phyloP scores from a whole-genome alignment of 768 basidiomycete species.

The Xerocomus potaroensis region DNA sequence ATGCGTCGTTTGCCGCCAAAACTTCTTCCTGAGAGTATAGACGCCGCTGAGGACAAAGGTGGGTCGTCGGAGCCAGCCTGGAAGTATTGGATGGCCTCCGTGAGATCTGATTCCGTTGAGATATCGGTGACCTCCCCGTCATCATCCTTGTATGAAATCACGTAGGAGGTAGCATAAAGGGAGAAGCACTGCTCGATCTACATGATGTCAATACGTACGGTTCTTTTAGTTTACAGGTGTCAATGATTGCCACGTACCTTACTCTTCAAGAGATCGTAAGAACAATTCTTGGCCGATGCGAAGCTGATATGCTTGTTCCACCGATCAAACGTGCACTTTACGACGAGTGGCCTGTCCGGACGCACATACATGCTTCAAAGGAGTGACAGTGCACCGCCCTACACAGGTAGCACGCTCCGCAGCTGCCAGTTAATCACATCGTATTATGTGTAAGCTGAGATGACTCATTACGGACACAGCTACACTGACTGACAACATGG shows the following conservation, averaged over 20 bases:
- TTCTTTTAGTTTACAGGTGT: neutral
- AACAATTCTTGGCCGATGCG: conserved; percentile 72
- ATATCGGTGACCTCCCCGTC: conserved; percentile 77
- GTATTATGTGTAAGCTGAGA: conserved; percentile 2
- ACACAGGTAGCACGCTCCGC: conserved; percentile 25
- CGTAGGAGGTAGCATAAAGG: conserved; percentile 63
- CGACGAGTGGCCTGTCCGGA: conserved; percentile 73
- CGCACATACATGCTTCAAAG: conserved; percentile 35
- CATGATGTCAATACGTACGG: neutral
- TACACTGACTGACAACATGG: no score
- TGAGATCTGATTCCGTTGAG: conserved; percentile 65
- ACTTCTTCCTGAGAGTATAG: conserved; percentile 63
- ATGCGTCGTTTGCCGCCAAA: conserved; percentile 70
- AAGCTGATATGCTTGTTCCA: conserved; percentile 77
- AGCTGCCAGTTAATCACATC: conserved; percentile 8
- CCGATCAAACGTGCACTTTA: conserved; percentile 79
- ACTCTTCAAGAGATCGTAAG: conserved; percentile 64
- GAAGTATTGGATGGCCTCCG: conserved; percentile 87
- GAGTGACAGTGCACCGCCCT: conserved; percentile 3
- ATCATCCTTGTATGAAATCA: conserved; percentile 82
- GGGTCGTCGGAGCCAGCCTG: conserved; percentile 70
- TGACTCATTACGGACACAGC: neutral
- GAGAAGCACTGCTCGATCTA: conserved; percentile 87
- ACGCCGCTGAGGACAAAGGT: conserved; percentile 66
- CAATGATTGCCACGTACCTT: conserved; percentile 49